Evolutionary conservation across 2,329 filamentous ascomycete species (phyloP), one percentile per base, ranked within the genome.

Genomic region (Claviceps maximensis): DNA sequence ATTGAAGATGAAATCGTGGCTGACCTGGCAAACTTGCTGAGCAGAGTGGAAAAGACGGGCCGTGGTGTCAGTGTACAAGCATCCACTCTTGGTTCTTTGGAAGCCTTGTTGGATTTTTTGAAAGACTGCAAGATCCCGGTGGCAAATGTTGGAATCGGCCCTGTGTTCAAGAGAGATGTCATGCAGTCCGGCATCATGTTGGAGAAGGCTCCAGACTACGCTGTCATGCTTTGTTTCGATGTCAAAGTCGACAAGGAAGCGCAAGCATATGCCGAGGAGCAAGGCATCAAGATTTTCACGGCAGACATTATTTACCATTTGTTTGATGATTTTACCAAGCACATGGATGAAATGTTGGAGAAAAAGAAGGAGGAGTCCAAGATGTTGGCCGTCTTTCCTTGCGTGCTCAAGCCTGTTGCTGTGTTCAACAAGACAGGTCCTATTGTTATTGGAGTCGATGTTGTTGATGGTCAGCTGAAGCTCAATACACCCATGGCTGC

Each of bases 171-270:
- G 77, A 88, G 93, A 63, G 93, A 98, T 70, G 87, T 98, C 52
- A 93, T 97, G 80, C 90, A 84, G 82, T 79, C 88, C 74, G 90
- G 89, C 64, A 86, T 88, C 60, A 98, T 98, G 93, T 69, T 97
- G 63, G 93, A 98, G 71, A 97, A 96, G 74, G 80, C 84, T 17
- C 89, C 89, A 59, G 90, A 98, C 66, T 94, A 84, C 61, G 93
- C 93, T n/a, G 88, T 97, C 67, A 98, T 98, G 93, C 83, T 98
- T 50, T 97, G 93, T 69, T 98, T 98, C 78, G 94, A 98, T 68
- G 93, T 98, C 72, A 97, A 96, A 75, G 88, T 98, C 17, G 93
- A 98, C 73, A 97, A 95, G 70, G 93, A 98, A 66, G 93, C 93
- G 0, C 83, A 86, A 59, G 78, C 80, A 10, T 95, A 97, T 62